Percentiles rank a stretch among this genome's conserved stretches.
phyloP scores from a whole-genome alignment of 768 basidiomycete species.

The Sutorius australiensis region DNA sequence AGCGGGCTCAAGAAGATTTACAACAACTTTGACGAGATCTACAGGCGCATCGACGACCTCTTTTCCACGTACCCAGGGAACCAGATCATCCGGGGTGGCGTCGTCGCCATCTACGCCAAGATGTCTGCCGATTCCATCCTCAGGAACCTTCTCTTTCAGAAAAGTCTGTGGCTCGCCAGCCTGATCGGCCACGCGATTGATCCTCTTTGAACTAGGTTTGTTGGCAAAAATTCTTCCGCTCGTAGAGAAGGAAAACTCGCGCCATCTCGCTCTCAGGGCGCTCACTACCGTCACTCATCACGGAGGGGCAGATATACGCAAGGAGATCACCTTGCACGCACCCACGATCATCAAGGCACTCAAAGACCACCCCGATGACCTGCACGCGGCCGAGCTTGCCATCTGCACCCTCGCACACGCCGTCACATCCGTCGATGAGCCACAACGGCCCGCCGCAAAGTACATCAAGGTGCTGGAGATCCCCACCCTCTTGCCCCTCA shows the following conservation, averaged over 20 bases:
- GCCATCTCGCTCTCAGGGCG: slow-evolving; percentile 52
- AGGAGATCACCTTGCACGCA: slow-evolving; percentile 46
- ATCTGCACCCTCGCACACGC: slow-evolving; percentile 53
- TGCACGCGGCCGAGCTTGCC: slow-evolving; percentile 45
- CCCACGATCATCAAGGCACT: slow-evolving; percentile 43
- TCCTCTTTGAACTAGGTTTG: slow-evolving; percentile 39
- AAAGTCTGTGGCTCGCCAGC: slow-evolving; percentile 37
- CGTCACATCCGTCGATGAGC: slow-evolving; percentile 41
- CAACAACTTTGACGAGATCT: slow-evolving; percentile 51
- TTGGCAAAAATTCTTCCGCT: slow-evolving; percentile 56
- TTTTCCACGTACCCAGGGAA: slow-evolving; percentile 42
- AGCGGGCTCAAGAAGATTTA: slow-evolving; percentile 64
- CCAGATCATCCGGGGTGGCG: slow-evolving; percentile 50
- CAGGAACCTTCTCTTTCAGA: slow-evolving; percentile 54
- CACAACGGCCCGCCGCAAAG: slow-evolving; percentile 34
- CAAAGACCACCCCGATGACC: slow-evolving; percentile 48
- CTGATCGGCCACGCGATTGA: neutral
- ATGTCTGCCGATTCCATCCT: slow-evolving; percentile 60
- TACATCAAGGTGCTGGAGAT: slow-evolving; percentile 42
- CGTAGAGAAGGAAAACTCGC: slow-evolving; percentile 43
- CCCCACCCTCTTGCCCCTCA: slow-evolving; percentile 39
- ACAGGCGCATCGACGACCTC: slow-evolving; percentile 45
- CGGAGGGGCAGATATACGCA: slow-evolving; percentile 47
- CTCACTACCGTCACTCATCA: slow-evolving; percentile 61
- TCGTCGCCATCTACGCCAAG: slow-evolving; percentile 59